A percentile compares a stretch with the other conserved stretches of the same genome.
phyloP scores from a whole-genome alignment of 2,329 filamentous ascomycete genomes.

The Penicillium sclerotiorum region DNA sequence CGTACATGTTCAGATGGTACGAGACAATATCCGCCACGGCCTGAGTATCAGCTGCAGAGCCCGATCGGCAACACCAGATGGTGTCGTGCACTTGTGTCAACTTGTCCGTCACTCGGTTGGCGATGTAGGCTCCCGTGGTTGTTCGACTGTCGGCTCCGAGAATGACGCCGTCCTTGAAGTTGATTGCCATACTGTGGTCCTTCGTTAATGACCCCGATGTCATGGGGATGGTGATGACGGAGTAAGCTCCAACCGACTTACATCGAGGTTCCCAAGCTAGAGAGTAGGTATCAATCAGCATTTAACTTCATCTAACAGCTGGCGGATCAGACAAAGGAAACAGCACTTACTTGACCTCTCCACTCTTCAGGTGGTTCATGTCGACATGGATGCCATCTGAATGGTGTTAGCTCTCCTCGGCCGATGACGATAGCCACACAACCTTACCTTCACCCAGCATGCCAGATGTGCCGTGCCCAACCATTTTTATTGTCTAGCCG shows the following conservation, averaged over 20 bases:
- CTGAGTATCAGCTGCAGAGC: constrained; percentile 96
- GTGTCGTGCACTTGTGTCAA: constrained; percentile 97
- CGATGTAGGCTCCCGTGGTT: constrained; percentile 96
- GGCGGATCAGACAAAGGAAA: background rate
- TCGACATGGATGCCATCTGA: constrained; percentile 98
- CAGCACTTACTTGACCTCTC: constrained; percentile 88
- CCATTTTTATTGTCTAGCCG: constrained; percentile 34
- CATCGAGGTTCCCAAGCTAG: constrained; percentile 95
- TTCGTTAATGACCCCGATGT: constrained; percentile 28
- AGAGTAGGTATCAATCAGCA: constrained; percentile 32
- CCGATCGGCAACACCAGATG: constrained; percentile 99
- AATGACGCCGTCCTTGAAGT: constrained; percentile 98
- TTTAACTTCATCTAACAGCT: constrained; percentile 14
- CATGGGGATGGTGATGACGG: constrained; percentile 12
- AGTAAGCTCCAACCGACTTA: constrained; percentile 52
- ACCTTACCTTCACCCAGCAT: constrained; percentile 50
- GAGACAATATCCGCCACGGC: constrained; percentile 97
- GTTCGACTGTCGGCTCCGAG: constrained; percentile 95
- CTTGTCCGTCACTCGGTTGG: constrained; percentile 99
- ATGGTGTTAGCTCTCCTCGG: constrained; percentile 20
- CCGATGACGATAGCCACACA: constrained; percentile 23
- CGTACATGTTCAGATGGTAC: constrained; percentile 92
- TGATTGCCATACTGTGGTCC: constrained; percentile 84
- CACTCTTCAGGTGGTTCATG: constrained; percentile 98
- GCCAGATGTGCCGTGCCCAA: constrained; percentile 44